Evolutionary conservation across 305 asterid genomes (phyloP).

Genomic region (Solanum hybrid): DNA sequence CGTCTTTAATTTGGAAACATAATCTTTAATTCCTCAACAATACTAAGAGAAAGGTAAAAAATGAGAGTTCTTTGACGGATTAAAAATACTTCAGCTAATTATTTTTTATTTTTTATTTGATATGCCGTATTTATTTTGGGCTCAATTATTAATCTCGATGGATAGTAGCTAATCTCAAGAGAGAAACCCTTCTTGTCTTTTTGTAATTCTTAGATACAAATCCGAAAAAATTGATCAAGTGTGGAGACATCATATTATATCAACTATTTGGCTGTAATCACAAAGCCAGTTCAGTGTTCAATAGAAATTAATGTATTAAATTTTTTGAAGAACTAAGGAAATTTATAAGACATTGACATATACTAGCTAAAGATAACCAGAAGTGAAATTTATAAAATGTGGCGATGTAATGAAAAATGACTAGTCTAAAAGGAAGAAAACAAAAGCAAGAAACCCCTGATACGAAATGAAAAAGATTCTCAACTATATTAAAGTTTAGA

Average conservation of each 20-base stretch:
- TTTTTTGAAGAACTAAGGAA: not conserved
- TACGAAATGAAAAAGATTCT: not conserved
- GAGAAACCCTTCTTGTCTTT: not conserved
- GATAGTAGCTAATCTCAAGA: not conserved
- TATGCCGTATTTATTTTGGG: not conserved
- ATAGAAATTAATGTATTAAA: not conserved
- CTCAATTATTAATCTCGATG: not conserved
- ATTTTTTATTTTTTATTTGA: not conserved
- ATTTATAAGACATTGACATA: not conserved
- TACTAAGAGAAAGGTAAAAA: not conserved
- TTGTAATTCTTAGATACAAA: not conserved
- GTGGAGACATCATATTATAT: not conserved
- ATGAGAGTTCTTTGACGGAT: not conserved
- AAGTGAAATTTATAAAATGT: not conserved
- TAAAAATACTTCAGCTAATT: not conserved
- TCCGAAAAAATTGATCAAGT: not conserved
- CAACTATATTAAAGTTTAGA: not conserved
- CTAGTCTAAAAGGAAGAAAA: not conserved
- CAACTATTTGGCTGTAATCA: not conserved
- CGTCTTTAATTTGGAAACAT: not conserved
- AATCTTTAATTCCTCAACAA: not conserved
- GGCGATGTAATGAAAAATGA: not conserved
- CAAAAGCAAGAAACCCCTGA: not conserved
- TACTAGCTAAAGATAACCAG: not conserved
- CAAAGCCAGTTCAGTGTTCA: not conserved